A percentile compares a stretch with the other conserved stretches of the same genome.
phyloP scores from a whole-genome alignment of 192 early-diverging fungal genomes.

The Coemansia sp. region DNA sequence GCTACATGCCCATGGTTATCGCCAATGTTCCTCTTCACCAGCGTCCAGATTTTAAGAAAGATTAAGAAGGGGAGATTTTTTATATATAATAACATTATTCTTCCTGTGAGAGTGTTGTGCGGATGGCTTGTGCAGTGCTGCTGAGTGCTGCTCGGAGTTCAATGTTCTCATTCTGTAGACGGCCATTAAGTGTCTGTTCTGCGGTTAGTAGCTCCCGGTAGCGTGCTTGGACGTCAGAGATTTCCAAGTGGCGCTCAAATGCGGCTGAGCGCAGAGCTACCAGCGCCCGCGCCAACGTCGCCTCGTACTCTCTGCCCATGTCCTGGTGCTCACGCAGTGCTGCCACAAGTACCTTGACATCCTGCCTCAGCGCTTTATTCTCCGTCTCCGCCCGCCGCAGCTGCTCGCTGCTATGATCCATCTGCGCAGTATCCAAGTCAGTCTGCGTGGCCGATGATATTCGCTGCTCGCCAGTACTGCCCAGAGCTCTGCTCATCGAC shows the following conservation, averaged over 20 bases:
- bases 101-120: conserved; percentile 14
- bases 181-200: conserved; percentile 33
- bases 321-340: conserved; percentile 47
- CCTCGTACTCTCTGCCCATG: conserved; percentile 47
- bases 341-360: conserved; percentile 27
- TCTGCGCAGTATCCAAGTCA: conserved; percentile 9
- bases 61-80: no score
- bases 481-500: neutral
- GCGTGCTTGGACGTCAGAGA: conserved; percentile 25
- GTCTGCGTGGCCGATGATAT: conserved; percentile 5
- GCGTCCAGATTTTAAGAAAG: conserved; percentile 35
- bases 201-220: conserved; percentile 39
- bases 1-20: conserved; percentile 64
- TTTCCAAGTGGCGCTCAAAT: conserved; percentile 42
- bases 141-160: conserved; percentile 28
- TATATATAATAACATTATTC: neutral
- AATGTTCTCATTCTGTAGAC: conserved; percentile 35
- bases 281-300: conserved; percentile 35
- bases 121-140: conserved; percentile 26
- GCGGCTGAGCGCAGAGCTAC: conserved; percentile 35
- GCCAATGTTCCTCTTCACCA: conserved; percentile 54
- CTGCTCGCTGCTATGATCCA: neutral
- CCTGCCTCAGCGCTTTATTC: conserved; percentile 22
- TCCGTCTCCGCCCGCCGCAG: conserved; percentile 20
- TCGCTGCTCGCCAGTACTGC: neutral